Evolutionary conservation across 805 yeast genomes (phyloP).

Genomic region (Pichia heedii): DNA sequence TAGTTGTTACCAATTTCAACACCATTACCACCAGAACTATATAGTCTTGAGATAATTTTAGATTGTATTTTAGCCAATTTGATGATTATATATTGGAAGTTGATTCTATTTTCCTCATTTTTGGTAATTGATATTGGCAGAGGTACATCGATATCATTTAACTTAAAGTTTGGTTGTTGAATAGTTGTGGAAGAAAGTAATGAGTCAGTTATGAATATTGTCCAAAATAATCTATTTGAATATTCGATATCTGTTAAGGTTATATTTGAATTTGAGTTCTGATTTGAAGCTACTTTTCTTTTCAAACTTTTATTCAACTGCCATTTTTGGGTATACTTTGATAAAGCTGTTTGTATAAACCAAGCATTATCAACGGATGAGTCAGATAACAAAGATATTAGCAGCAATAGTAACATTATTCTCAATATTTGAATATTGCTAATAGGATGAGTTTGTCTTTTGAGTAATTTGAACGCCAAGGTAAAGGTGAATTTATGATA

Average conservation of each 20-base stretch:
- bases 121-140: constrained; percentile 28
- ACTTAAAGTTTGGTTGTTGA: constrained; percentile 22
- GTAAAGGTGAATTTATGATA: constrained; percentile 43
- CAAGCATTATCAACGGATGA: constrained; percentile 2
- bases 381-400: background rate
- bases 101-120: constrained; percentile 35
- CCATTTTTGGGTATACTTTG: constrained; percentile 37
- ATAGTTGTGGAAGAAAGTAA: constrained; percentile 21
- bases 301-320: constrained; percentile 36
- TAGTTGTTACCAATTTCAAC: too few species aligned
- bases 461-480: constrained; percentile 36
- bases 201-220: constrained; percentile 22
- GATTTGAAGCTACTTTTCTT: too few species aligned
- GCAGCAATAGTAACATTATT: constrained; percentile 2
- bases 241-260: constrained; percentile 32
- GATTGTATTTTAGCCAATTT: constrained; percentile 40
- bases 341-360: constrained; percentile 41
- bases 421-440: constrained; percentile 4
- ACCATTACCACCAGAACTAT: background rate
- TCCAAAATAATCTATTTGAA: constrained; percentile 31
- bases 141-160: constrained; percentile 23
- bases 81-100: constrained; percentile 29
- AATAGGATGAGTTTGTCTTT: background rate
- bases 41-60: constrained; percentile 23
- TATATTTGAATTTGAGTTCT: constrained; percentile 20